Evolutionary conservation across 1,284 basidiomycete species (phyloP).

Genomic region (Marasmius oreades): DNA sequence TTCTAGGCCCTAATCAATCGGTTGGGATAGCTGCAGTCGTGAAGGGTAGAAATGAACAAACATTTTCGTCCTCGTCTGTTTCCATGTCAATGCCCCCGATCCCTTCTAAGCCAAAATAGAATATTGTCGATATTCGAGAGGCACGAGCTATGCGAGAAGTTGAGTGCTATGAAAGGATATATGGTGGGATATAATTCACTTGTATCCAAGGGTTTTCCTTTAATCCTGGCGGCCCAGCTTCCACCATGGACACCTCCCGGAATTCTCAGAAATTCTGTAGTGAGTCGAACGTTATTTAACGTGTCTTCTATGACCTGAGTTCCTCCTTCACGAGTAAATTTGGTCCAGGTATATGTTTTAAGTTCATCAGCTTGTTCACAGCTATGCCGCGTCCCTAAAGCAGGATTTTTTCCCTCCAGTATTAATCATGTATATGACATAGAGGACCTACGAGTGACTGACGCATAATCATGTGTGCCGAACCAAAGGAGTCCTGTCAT

Average conservation of each 20-base stretch:
- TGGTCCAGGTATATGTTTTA: slow-evolving; percentile 81
- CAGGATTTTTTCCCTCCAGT: not conserved
- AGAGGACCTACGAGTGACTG: slow-evolving; percentile 54
- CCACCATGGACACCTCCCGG: slow-evolving; percentile 77
- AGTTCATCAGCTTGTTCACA: slow-evolving; percentile 87
- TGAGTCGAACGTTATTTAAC: slow-evolving; percentile 81
- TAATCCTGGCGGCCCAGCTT: slow-evolving; percentile 88
- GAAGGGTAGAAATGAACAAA: slow-evolving; percentile 29
- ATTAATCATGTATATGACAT: not conserved
- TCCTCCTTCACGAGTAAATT: slow-evolving; percentile 81
- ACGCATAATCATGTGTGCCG: slow-evolving; percentile 77
- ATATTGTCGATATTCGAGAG: slow-evolving; percentile 72
- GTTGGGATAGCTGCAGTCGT: slow-evolving; percentile 10
- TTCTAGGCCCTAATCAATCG: slow-evolving; percentile 57
- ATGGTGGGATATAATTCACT: slow-evolving; percentile 39
- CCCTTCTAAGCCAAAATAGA: slow-evolving; percentile 86
- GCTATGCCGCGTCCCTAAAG: slow-evolving; percentile 67
- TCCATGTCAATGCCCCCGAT: slow-evolving; percentile 80
- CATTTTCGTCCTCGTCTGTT: slow-evolving; percentile 69
- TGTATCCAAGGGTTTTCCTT: slow-evolving; percentile 73
- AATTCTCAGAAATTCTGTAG: slow-evolving; percentile 83
- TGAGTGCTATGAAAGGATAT: too few relatives aligned
- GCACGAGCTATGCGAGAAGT: slow-evolving; percentile 21
- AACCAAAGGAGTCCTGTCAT: slow-evolving; percentile 94
- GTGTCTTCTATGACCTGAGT: slow-evolving; percentile 82